These are phyloP conservation scores for Globisporangium nagaii DNA, from an alignment of 352 stramenopile genomes.

Conservation along the genomic window DNA sequence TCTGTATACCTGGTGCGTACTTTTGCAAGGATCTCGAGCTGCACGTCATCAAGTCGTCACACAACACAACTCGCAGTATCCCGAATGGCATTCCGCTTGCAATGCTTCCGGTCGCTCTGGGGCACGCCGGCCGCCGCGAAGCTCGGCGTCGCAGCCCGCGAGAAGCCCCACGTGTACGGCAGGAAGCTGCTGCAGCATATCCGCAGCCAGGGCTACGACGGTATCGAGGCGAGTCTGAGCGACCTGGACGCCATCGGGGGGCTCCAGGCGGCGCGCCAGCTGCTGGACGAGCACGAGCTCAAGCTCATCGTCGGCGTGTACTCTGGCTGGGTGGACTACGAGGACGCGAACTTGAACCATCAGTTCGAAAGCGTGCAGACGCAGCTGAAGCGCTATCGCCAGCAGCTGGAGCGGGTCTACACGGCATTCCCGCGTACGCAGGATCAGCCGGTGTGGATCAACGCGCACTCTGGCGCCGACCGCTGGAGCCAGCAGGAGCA, in stretches of 20 bases:
- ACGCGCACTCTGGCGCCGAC: conserved; percentile 57
- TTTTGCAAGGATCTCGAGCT: not conserved
- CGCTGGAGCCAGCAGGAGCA: conserved; percentile 43
- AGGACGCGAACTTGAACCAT: conserved; percentile 36
- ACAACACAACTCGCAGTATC: not conserved
- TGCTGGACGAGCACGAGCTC: conserved; percentile 45
- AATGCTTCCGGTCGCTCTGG: conserved; percentile 60
- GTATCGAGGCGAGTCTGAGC: conserved; percentile 64
- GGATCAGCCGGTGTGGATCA: conserved; percentile 37
- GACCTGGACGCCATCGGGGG: conserved; percentile 53
- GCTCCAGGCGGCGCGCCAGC: conserved; percentile 20
- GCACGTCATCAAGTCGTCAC: not conserved
- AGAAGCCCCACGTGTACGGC: conserved; percentile 19
- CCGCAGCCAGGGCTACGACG: conserved; percentile 46
- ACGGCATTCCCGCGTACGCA: conserved; percentile 16
- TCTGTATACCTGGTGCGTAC: too few relatives aligned
- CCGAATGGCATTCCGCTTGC: conserved; percentile 17
- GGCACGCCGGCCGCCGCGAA: conserved; percentile 30
- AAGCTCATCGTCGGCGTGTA: conserved; percentile 64
- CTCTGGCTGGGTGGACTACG: conserved; percentile 69
- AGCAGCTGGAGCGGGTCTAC: conserved; percentile 26
- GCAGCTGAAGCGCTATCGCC: conserved; percentile 34
- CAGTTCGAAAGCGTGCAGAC: conserved; percentile 46
- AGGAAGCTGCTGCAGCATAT: conserved; percentile 32
- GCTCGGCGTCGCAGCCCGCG: conserved; percentile 14